Conservation (phyloP, 179 eudicot species). For the Actinidia chinensis region DNA sequence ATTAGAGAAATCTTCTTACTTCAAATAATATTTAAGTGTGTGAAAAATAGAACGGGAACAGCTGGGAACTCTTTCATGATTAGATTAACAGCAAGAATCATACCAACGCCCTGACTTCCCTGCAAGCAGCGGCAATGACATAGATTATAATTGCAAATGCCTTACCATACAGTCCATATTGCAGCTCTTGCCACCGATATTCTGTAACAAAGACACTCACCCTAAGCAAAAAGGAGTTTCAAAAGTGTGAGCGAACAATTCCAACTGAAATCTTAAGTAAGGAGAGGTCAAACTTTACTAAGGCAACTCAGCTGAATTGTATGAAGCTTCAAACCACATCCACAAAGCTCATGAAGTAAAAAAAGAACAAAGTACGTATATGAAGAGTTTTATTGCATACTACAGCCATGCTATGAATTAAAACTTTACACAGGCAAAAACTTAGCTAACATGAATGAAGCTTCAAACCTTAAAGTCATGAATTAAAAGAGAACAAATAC, state of each 20-base stretch:
- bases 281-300: neutral
- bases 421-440: too few relatives aligned
- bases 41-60: neutral
- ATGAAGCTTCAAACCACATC: neutral
- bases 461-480: too few relatives aligned
- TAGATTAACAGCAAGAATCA: neutral
- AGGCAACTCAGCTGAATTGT: neutral
- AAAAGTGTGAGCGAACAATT: neutral
- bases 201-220: constrained; percentile 34
- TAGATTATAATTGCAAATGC: constrained; percentile 73
- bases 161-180: constrained; percentile 68
- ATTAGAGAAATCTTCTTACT: neutral
- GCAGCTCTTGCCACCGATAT: constrained; percentile 72
- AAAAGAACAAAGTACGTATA: constrained; percentile 3
- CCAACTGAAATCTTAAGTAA: neutral
- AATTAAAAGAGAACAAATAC: too few relatives aligned
- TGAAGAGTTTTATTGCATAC: too few relatives aligned
- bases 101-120: neutral
- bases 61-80: neutral
- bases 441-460: too few relatives aligned
- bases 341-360: neutral
- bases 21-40: neutral
- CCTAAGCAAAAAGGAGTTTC: constrained; percentile 6
- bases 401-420: too few relatives aligned
- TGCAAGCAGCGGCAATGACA: neutral